phyloP scores from a whole-genome alignment of 352 stramenopile species.

The Globisporangium takayamanum region DNA sequence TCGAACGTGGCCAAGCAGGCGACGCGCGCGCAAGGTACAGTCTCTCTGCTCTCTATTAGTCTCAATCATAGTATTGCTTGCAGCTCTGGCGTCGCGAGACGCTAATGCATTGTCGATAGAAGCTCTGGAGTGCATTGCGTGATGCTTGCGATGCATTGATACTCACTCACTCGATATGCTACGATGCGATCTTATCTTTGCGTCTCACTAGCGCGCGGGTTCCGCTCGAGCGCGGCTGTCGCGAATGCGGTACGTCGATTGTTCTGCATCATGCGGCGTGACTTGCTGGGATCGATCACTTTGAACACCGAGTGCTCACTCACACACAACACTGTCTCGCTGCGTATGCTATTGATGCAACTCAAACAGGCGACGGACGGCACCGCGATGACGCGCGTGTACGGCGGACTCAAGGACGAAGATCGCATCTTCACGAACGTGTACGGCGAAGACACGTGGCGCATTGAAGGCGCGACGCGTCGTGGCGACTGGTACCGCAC shows the following conservation, averaged over 20 bases:
- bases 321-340: background rate
- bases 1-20: conserved; percentile 12
- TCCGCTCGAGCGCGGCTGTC: conserved; percentile 28
- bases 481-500: conserved; percentile 96
- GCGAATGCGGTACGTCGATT: conserved; percentile 26
- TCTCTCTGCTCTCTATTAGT: background rate
- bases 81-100: background rate
- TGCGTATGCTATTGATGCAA: background rate
- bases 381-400: conserved; percentile 75
- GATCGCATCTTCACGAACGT: conserved; percentile 99
- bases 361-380: conserved; percentile 29
- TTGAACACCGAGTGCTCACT: background rate
- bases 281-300: background rate
- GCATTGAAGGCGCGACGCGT: conserved; percentile 81
- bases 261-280: background rate
- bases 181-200: background rate
- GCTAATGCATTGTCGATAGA: background rate
- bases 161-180: background rate
- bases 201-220: conserved; percentile 3
- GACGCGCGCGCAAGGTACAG: conserved; percentile 9
- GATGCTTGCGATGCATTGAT: background rate
- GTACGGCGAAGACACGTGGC: conserved; percentile 95
- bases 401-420: conserved; percentile 96
- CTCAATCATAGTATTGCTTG: too few relatives aligned
- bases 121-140: background rate